phyloP scores from a whole-genome alignment of 805 yeast species.

The Saturnispora galanensis region DNA sequence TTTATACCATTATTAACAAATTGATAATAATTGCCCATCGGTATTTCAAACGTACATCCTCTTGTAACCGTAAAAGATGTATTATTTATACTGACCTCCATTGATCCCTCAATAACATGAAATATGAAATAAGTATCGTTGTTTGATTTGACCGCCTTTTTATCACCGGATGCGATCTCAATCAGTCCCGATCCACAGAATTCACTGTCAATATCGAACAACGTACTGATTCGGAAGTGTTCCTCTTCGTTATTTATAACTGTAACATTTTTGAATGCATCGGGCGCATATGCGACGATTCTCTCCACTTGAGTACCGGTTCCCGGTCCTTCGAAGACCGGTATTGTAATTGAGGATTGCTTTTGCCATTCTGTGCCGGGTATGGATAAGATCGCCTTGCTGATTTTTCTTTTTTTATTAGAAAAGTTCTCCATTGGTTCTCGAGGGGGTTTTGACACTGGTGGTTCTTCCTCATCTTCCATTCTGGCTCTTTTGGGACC shows the following conservation, averaged over 20 bases:
- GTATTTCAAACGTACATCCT: conserved; percentile 78
- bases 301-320: conserved; percentile 34
- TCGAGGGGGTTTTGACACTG: background rate
- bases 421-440: too few species aligned
- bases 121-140: conserved; percentile 64
- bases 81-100: conserved; percentile 58
- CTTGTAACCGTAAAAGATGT: conserved; percentile 48
- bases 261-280: conserved; percentile 37
- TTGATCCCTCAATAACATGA: conserved; percentile 59
- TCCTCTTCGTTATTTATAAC: conserved; percentile 34
- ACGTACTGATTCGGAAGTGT: conserved; percentile 50
- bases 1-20: conserved; percentile 52
- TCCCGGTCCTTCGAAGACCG: conserved; percentile 44
- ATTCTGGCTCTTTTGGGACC: background rate
- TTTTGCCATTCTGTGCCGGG: conserved; percentile 48
- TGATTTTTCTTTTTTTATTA: too few species aligned
- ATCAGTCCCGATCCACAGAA: conserved; percentile 67
- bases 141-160: conserved; percentile 50
- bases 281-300: conserved; percentile 58
- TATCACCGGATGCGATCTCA: conserved; percentile 51
- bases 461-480: background rate
- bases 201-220: conserved; percentile 54
- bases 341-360: conserved; percentile 27
- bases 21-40: conserved; percentile 65
- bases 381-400: background rate